Conservation (phyloP, 2,329 filamentous ascomycete species). For the Talaromyces sp. region DNA sequence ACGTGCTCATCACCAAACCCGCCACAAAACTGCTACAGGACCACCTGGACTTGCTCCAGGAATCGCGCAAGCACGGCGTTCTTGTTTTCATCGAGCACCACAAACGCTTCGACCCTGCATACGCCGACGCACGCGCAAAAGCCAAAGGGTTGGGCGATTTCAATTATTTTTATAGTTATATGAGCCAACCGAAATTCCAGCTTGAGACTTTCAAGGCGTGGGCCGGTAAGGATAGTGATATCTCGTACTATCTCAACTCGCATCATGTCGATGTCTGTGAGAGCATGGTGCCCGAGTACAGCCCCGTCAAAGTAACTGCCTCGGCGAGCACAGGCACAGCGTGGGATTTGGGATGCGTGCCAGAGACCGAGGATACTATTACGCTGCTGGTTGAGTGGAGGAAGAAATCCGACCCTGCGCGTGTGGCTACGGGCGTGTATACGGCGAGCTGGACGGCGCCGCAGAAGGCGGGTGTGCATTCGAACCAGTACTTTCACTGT, state of each 20-base stretch:
- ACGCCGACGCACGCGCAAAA: slow-evolving; percentile 77
- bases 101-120: slow-evolving; percentile 92
- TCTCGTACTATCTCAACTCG: slow-evolving; percentile 92
- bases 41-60: slow-evolving; percentile 70
- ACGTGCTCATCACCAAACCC: slow-evolving; percentile 91
- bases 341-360: slow-evolving; percentile 68
- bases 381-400: slow-evolving; percentile 85
- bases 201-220: slow-evolving; percentile 92
- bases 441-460: slow-evolving; percentile 94
- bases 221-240: slow-evolving; percentile 88
- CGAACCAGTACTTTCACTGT: slow-evolving; percentile 93
- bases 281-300: slow-evolving; percentile 80
- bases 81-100: slow-evolving; percentile 95
- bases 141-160: slow-evolving; percentile 79
- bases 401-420: slow-evolving; percentile 61
- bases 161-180: slow-evolving; percentile 98
- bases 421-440: slow-evolving; percentile 80
- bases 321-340: slow-evolving; percentile 76
- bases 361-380: slow-evolving; percentile 87
- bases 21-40: slow-evolving; percentile 79
- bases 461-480: slow-evolving; percentile 88
- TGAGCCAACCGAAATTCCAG: slow-evolving; percentile 88
- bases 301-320: slow-evolving; percentile 72
- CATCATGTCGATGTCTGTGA: slow-evolving; percentile 93
- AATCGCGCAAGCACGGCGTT: slow-evolving; percentile 67